phyloP scores from a whole-genome alignment of 1,139 yeast species.

The Nakaseomyces kungkrabaensis region DNA sequence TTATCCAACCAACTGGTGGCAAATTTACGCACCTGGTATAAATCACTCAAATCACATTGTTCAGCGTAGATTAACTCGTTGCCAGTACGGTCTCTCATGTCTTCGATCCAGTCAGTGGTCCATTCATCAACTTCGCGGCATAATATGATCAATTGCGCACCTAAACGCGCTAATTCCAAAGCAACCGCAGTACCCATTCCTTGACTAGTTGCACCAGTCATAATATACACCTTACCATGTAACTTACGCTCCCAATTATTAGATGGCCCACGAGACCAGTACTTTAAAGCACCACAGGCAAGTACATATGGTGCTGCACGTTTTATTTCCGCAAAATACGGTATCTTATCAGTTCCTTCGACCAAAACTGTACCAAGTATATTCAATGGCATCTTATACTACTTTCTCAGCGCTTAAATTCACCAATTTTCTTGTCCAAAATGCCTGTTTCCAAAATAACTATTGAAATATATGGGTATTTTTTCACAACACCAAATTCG shows the following conservation, averaged over 20 bases:
- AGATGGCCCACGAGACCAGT: constrained; percentile 63
- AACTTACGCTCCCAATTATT: constrained; percentile 89
- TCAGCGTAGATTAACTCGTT: constrained; percentile 81
- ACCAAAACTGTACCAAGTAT: constrained; percentile 52
- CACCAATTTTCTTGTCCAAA: too few relatives aligned
- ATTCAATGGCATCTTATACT: constrained; percentile 63
- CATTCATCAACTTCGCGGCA: constrained; percentile 64
- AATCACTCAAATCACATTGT: constrained; percentile 67
- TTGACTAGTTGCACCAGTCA: constrained; percentile 77
- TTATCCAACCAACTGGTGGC: constrained; percentile 94
- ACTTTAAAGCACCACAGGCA: constrained; percentile 45
- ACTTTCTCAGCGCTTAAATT: too few relatives aligned
- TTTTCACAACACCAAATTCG: too few relatives aligned
- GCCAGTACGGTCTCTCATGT: constrained; percentile 56
- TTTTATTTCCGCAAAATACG: constrained; percentile 56
- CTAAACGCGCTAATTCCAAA: constrained; percentile 60
- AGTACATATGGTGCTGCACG: constrained; percentile 43
- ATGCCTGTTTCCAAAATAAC: too few relatives aligned
- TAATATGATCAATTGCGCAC: constrained; percentile 78
- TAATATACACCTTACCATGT: constrained; percentile 79
- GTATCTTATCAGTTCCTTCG: constrained; percentile 67
- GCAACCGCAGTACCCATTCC: constrained; percentile 80
- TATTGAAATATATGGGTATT: too few relatives aligned
- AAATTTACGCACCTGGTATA: constrained; percentile 74
- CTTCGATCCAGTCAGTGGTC: constrained; percentile 71